Base-by-base conservation (phyloP, 139 green algal genomes). In the Coccomyxa sp. region DNA sequence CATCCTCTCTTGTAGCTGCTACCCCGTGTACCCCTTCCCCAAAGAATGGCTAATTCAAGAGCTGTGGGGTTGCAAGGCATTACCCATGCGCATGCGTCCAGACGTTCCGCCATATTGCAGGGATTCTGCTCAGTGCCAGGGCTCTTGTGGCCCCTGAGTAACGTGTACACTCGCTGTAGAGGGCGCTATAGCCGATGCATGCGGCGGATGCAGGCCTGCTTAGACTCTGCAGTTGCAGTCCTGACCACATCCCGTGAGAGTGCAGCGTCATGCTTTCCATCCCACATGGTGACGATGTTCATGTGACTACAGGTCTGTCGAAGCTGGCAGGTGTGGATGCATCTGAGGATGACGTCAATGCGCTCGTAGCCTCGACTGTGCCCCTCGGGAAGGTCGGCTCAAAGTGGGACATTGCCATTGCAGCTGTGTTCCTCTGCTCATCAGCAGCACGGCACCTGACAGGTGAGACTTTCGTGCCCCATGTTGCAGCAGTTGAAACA, bases 401-500 rank as follows among this genome's bases (percentile, higher is more conserved):
- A 39, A 90, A 90, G 36, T 92, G 86, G 85, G 95, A 99, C 87
- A 98, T 98, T 22, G 95, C 90, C 22, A 90, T 95, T 85, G 90
- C 90, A 2, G 89, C 82, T 39, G 74, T 97, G 2, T 98, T 92
- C 86, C 86, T 98, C 39, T 76, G 85, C 14, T 74, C 78, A 2
- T 88, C 88, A 2, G 92, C 83, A 9, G 27, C 39, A 38, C 74
- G 74, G 27, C 37, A 29, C 44, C 40, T 78, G 38, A 78, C 34
- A 79, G 68, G 39, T 37, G 70, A 18, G 12, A n/a, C 75, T 69
- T 9, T 68, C 37, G 44, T 9, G 36, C 24, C 33, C 68, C 35
- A 39, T 76, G 37, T 68, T 50, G 39, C 39, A 64, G 70, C 38
- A 0, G 24, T 34, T 70, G 36, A 7, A 7, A 8, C 34, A 14